Percentiles rank a stretch among this genome's conserved stretches.
These are phyloP conservation scores for Thelonectria olida DNA, from an alignment of 2,329 filamentous ascomycete genomes.

Conservation along the genomic window DNA sequence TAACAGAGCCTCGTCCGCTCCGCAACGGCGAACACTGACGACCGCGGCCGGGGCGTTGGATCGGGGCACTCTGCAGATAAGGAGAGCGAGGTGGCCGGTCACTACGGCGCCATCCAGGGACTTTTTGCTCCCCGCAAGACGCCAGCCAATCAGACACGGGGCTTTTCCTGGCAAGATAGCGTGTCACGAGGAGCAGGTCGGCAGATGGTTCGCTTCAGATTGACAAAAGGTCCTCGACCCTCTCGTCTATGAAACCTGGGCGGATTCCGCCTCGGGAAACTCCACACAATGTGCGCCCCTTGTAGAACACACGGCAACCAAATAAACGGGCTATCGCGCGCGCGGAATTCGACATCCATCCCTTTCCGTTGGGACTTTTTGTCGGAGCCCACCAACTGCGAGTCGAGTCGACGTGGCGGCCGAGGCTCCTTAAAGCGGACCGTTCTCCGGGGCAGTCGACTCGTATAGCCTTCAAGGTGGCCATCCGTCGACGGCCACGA, in stretches of 20 bases:
- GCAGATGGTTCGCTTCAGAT: background rate
- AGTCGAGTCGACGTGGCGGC: background rate
- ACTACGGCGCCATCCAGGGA: background rate
- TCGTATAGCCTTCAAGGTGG: no score
- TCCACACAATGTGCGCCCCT: background rate
- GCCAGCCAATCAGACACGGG: background rate
- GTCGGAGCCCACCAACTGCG: background rate
- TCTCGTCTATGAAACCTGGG: background rate
- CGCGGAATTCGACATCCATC: background rate
- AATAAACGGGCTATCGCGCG: background rate
- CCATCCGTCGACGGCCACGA: background rate
- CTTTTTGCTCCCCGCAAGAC: background rate
- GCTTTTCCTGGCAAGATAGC: background rate
- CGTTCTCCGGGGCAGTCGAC: background rate
- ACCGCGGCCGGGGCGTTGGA: no score
- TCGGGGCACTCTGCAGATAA: background rate
- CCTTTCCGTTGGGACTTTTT: background rate
- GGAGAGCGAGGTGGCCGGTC: background rate
- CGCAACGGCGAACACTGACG: background rate
- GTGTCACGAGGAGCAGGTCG: background rate
- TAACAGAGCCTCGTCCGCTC: background rate
- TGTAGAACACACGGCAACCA: background rate
- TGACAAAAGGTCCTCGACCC: background rate
- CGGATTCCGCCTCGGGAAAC: background rate
- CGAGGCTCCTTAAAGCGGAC: background rate